Evolutionary conservation across 2,329 filamentous ascomycete genomes (phyloP).

Genomic region (Ascochyta viciae-villosae): DNA sequence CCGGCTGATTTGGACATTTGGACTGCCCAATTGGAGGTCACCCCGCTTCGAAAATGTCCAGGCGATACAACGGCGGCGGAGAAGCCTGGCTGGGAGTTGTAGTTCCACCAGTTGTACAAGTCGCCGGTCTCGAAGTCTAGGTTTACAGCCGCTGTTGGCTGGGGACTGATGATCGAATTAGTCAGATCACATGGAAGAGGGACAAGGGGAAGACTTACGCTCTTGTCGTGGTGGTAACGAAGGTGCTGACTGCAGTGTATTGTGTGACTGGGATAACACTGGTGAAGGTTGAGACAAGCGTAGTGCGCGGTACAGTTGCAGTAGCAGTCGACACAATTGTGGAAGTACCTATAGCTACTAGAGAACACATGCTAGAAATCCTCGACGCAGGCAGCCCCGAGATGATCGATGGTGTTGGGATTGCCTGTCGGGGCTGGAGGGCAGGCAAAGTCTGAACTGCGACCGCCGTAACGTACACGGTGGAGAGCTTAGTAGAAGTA

Average conservation of each 20-base stretch:
- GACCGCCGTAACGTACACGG: background rate
- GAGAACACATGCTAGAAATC: slow-evolving; percentile 1
- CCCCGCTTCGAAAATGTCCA: background rate
- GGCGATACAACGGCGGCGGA: background rate
- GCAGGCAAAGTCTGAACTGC: background rate
- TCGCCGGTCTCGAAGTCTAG: slow-evolving; percentile 2
- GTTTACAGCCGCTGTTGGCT: background rate
- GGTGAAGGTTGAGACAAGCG: background rate
- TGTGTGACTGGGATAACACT: background rate
- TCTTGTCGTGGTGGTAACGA: background rate
- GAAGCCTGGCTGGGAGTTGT: background rate
- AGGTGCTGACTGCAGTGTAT: background rate
- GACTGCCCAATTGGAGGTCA: background rate
- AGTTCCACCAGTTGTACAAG: background rate
- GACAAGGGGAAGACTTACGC: background rate
- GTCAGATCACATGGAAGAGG: background rate
- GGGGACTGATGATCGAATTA: background rate
- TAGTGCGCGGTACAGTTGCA: background rate
- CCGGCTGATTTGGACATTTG: background rate
- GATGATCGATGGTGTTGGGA: background rate
- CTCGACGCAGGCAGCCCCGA: background rate
- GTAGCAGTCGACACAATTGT: background rate
- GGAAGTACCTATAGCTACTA: background rate
- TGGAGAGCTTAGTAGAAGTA: background rate
- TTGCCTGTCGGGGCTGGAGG: background rate